Conservation (phyloP, 2,329 filamentous ascomycete species). For the Podosphaera aphanis region DNA sequence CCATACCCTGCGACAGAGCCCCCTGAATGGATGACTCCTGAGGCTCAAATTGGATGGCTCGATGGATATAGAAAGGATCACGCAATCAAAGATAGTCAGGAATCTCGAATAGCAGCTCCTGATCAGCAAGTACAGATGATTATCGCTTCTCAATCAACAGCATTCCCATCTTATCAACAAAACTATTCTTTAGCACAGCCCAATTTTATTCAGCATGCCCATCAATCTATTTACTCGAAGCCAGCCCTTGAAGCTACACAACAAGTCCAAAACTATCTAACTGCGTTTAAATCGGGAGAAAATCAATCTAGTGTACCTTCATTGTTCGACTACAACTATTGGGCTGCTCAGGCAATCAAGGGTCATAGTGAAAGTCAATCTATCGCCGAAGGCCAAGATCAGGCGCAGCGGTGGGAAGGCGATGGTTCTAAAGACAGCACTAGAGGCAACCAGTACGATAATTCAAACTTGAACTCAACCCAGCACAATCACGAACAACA, state of each 20-base stretch:
- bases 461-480: conserved; percentile 1
- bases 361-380: conserved; percentile 5
- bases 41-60: conserved; percentile 28
- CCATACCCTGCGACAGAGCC: conserved; percentile 27
- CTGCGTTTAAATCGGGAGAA: conserved; percentile 4
- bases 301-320: conserved; percentile 3
- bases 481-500: neutral
- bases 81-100: conserved; percentile 15
- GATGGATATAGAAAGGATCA: conserved; percentile 21
- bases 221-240: conserved; percentile 3
- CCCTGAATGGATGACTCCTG: conserved; percentile 26
- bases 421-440: conserved; percentile 6
- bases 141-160: conserved; percentile 7
- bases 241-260: conserved; percentile 7
- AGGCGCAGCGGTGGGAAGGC: conserved; percentile 7
- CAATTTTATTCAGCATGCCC: conserved; percentile 1
- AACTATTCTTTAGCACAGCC: neutral
- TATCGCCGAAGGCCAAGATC: conserved; percentile 4
- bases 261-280: conserved; percentile 12
- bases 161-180: conserved; percentile 1
- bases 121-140: conserved; percentile 8
- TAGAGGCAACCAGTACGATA: conserved; percentile 3
- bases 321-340: conserved; percentile 9
- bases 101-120: neutral
- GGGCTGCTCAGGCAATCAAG: conserved; percentile 3